phyloP scores from a whole-genome alignment of 179 eudicot genomes.

The Beta lomatogona region DNA sequence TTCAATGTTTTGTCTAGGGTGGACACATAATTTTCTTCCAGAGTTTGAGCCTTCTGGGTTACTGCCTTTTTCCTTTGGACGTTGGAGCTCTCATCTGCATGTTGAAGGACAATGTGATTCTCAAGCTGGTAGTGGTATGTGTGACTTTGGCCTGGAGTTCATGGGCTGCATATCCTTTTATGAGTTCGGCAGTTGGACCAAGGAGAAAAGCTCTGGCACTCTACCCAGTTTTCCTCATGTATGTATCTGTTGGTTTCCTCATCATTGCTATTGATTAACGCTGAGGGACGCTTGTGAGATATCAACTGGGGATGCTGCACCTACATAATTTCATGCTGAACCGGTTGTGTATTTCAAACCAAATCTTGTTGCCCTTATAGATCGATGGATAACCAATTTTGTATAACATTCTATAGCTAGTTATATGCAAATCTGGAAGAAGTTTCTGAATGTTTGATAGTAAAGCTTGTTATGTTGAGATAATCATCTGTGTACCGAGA shows the following conservation, averaged over 20 bases:
- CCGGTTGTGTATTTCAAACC: constrained; percentile 29
- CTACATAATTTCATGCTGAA: neutral
- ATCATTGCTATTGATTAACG: constrained; percentile 83
- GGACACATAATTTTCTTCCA: constrained; percentile 99
- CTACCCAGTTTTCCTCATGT: constrained; percentile 95
- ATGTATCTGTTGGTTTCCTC: constrained; percentile 95
- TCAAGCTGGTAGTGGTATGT: constrained; percentile 74
- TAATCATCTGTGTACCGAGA: constrained; percentile 1
- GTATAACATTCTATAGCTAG: constrained; percentile 34
- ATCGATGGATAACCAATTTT: constrained; percentile 31
- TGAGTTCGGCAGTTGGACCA: constrained; percentile 95
- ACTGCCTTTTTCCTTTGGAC: constrained; percentile 90
- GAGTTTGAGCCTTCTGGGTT: constrained; percentile 89
- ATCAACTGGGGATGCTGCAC: constrained; percentile 10
- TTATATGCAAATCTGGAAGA: constrained; percentile 3
- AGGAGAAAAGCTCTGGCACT: constrained; percentile 96
- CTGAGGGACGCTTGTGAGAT: neutral
- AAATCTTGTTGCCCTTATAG: constrained; percentile 16
- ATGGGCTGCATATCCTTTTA: constrained; percentile 99
- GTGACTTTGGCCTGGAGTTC: constrained; percentile 95
- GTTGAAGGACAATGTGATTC: constrained; percentile 73
- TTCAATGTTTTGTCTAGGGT: constrained; percentile 53
- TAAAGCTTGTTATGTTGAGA: neutral
- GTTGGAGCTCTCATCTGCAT: constrained; percentile 89
- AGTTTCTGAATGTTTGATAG: constrained; percentile 5